Evolutionary conservation across 257 asterid genomes (phyloP), one percentile per base, ranked within the genome.

Genomic region (Handroanthus guayacan): DNA sequence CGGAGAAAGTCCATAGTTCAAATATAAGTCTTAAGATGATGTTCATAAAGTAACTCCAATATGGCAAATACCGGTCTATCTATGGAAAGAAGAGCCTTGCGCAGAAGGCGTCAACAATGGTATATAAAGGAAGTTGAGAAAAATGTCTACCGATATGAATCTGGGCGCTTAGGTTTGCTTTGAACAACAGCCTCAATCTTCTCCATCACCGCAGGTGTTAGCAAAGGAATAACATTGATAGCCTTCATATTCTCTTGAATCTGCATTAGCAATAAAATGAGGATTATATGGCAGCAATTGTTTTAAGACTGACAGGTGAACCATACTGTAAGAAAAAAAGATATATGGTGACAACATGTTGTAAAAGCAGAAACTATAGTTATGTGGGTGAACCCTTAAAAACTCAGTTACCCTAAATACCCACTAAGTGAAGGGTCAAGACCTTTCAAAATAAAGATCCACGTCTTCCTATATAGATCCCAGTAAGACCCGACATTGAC

Each of bases 211-310:
- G 74, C 79, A 2, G 99, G 96, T 3, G 97, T 91, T 41, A 94
- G 90, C 90, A 85, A 75, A 2, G 99, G 99, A 79, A 94, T 90
- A 48, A 85, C 96, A 72, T 89, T 86, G 71, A 94, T 77, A 38
- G 98, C 98, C 83, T 92, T 94, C 99, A 94, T 94, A 86, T 94
- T 94, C 84, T 94, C 99, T 82, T 86, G 71, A 62, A 94, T 90
- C 99, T 94, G 94, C 81, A 75, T 56, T 18, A 61, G 12, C 41
- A 14, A 8, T 54, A 71, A 16, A 45, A 44, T 6, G 6, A 44
- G 39, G 14, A 72, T 68, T 66, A 5, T 0, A 1, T 16, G 6
- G 11, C 10, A 11, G 6, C 7, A 74, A 63, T 9, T 20, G 13
- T 12, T 75, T 11, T 39, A 9, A 36, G 20, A 66, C 3, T 51